These are phyloP conservation scores for Phytophthora colocasiae DNA, from an alignment of 352 stramenopile species.

Conservation along the genomic window DNA sequence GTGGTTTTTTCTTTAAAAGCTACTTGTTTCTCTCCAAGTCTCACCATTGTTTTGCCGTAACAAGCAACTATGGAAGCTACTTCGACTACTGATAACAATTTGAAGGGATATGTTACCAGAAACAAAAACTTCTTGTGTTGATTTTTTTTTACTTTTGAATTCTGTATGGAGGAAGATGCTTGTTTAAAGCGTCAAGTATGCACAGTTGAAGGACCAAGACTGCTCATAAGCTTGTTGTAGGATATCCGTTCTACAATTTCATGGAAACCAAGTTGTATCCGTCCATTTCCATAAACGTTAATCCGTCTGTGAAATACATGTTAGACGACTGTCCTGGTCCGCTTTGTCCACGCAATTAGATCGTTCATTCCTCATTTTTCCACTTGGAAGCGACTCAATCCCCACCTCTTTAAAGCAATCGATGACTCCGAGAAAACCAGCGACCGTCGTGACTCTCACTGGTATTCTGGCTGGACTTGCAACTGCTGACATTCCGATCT, in stretches of 20 bases:
- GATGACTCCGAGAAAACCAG: constrained; percentile 7
- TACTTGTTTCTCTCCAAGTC: constrained; percentile 15
- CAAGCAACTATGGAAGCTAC: constrained; percentile 40
- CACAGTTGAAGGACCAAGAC: no score
- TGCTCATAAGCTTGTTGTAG: no score
- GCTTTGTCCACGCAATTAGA: no score
- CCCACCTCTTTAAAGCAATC: not conserved
- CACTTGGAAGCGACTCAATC: constrained; percentile 10
- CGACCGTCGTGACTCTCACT: constrained; percentile 11
- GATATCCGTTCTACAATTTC: not conserved
- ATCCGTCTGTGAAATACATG: no score
- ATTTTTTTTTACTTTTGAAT: no score
- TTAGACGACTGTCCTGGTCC: no score
- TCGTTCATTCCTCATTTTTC: constrained; percentile 30
- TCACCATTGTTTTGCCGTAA: constrained; percentile 30
- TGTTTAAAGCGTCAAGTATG: no score
- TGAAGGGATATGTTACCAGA: constrained; percentile 53
- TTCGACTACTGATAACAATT: constrained; percentile 53
- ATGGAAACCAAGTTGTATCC: no score
- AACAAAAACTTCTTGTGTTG: constrained; percentile 4
- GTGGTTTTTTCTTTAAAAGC: not conserved
- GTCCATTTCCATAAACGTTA: no score
- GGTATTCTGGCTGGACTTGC: constrained; percentile 13
- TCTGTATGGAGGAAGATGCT: no score
- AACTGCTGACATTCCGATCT: constrained; percentile 18